Evolutionary conservation across 2,329 filamentous ascomycete genomes (phyloP).

Genomic region (Talaromyces piceae): DNA sequence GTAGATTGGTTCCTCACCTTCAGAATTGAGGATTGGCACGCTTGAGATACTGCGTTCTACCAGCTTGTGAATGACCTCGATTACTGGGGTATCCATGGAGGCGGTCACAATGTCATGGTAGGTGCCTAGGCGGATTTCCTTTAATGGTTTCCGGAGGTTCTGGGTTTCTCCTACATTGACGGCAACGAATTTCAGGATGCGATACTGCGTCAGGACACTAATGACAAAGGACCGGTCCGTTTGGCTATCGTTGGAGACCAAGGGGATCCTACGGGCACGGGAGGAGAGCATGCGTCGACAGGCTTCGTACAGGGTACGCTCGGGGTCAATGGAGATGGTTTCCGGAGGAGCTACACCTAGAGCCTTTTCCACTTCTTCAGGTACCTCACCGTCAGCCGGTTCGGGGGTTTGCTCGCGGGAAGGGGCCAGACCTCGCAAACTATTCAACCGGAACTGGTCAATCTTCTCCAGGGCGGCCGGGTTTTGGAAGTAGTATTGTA

Average conservation of each 20-base stretch:
- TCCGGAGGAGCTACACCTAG: conserved; percentile 87
- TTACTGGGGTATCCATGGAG: conserved; percentile 80
- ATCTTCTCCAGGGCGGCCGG: conserved; percentile 83
- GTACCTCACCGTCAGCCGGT: neutral
- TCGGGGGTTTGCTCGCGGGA: neutral
- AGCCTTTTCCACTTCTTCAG: conserved; percentile 82
- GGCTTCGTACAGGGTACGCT: conserved; percentile 86
- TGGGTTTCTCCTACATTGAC: conserved; percentile 90
- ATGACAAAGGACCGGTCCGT: conserved; percentile 88
- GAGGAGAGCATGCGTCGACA: conserved; percentile 91
- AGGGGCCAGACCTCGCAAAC: conserved; percentile 62
- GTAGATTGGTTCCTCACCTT: conserved; percentile 40
- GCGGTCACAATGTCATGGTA: conserved; percentile 76
- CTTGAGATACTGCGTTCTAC: conserved; percentile 91
- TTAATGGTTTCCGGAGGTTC: conserved; percentile 76
- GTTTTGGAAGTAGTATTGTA: conserved; percentile 98
- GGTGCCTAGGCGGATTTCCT: conserved; percentile 76
- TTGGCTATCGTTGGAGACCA: conserved; percentile 91
- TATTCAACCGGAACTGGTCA: conserved; percentile 88
- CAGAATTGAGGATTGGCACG: conserved; percentile 80
- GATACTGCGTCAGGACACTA: conserved; percentile 95
- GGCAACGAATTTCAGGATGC: conserved; percentile 96
- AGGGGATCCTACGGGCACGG: conserved; percentile 82
- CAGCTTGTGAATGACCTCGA: conserved; percentile 89
- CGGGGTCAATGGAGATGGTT: conserved; percentile 90